Evolutionary conservation across 148 eudicot genomes (phyloP), one percentile per base, ranked within the genome.

Genomic region (Heliosperma pusillum): DNA sequence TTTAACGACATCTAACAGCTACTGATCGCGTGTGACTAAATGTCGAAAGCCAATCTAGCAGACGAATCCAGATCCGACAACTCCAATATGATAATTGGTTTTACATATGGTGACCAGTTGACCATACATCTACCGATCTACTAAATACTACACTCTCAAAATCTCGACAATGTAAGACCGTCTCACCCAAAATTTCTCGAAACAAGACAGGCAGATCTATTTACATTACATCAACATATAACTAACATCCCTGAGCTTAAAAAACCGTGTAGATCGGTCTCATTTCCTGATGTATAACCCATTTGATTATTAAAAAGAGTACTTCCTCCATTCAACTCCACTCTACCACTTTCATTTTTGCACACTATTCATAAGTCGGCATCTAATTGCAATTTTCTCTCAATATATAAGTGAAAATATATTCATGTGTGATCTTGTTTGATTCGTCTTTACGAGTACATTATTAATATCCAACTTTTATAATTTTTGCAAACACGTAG

Each of bases 1-100:
- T n/a, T n/a, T n/a, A n/a, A n/a, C 40, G 42, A 36, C 61, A 68
- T 44, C 71, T 56, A 65, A 71, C 76, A 64, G 6, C 65, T 53
- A 45, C 40, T 42, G 60, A 77, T 69, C 45, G 40, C 56, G 5
- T 33, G 10, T 2, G 10, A 66, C 22, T 55, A 55, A 20, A 36
- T 57, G 52, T 21, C 1, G 20, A 42, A 58, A 57, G 7, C 40
- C 2, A 36, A 44, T n/a, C 6, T 44, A 69, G 36, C 58, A 44
- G 12, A 76, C 15, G 47, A 24, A 47, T 27, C 24, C 12, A 69
- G 67, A 69, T 76, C 66, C 11, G n/a, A 66, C 29, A 66, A 21
- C 7, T 25, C 62, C 20, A 66, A 3, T 15, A 44, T 10, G 1
- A 36, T 10, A 4, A 36, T 66, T 30, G 0, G 4, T 6, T 19